Percentiles rank a stretch among this genome's conserved stretches.
Evolutionary conservation across 2,329 filamentous ascomycete species (phyloP).

Genomic region (Ophiocordyceps camponoti-leonardi): DNA sequence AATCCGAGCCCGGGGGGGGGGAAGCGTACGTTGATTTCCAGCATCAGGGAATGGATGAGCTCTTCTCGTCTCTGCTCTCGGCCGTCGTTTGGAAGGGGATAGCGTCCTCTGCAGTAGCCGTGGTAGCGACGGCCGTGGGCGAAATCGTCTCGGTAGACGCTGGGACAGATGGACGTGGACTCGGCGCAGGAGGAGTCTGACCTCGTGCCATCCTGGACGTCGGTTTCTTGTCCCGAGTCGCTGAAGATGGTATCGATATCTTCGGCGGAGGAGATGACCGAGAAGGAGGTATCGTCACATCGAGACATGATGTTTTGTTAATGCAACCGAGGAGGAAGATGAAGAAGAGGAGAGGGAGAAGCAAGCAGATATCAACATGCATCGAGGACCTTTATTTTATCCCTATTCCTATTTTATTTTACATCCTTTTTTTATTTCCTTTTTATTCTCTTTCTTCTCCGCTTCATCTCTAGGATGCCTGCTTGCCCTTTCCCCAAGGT

Average conservation of each 20-base stretch:
- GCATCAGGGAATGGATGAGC: conserved; percentile 25
- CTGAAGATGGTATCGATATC: conserved; percentile 9
- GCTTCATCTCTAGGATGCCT: no score
- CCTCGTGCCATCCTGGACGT: conserved; percentile 10
- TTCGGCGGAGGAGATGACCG: conserved; percentile 11
- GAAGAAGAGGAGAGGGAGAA: neutral
- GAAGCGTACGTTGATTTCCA: conserved; percentile 21
- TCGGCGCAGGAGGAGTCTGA: conserved; percentile 11
- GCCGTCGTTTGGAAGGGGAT: conserved; percentile 28
- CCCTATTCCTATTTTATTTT: no score
- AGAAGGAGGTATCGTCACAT: conserved; percentile 12
- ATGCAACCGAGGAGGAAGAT: no score
- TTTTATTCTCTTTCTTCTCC: no score
- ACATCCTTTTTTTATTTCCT: no score
- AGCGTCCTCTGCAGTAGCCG: conserved; percentile 23
- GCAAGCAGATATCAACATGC: no score
- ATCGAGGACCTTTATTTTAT: no score
- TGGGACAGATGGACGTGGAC: conserved; percentile 16
- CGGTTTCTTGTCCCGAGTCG: conserved; percentile 9
- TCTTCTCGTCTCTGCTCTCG: conserved; percentile 27
- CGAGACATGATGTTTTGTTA: conserved; percentile 3
- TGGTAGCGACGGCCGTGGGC: conserved; percentile 22
- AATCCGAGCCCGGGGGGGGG: no score
- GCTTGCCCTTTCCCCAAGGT: neutral
- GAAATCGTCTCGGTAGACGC: conserved; percentile 16